phyloP scores from a whole-genome alignment of 1,284 basidiomycete genomes.

The Fereydounia khargensis region DNA sequence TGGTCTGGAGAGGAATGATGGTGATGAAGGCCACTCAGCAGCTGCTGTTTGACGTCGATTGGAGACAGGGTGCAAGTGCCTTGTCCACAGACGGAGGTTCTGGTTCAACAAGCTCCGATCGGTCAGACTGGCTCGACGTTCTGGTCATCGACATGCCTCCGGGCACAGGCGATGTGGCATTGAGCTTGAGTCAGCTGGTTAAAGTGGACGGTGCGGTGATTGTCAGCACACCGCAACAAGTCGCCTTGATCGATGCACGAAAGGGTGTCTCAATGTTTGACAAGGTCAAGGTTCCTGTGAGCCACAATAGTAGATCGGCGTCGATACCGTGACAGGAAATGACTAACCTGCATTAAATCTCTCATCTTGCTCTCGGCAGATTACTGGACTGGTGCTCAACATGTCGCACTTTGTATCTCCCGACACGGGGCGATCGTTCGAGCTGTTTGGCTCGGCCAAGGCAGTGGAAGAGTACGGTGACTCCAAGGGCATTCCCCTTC shows the following conservation, averaged over 20 bases:
- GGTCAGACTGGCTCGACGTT: conserved; percentile 69
- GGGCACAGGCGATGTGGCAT: conserved; percentile 91
- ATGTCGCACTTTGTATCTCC: conserved; percentile 86
- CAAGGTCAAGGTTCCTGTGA: conserved; percentile 82
- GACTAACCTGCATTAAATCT: no score
- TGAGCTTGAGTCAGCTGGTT: conserved; percentile 88
- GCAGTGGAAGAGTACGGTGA: conserved; percentile 69
- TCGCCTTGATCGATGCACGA: conserved; percentile 85
- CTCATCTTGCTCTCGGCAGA: conserved; percentile 61
- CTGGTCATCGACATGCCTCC: conserved; percentile 96
- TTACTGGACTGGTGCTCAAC: conserved; percentile 84
- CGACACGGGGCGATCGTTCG: conserved; percentile 69
- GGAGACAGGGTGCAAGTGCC: conserved; percentile 60
- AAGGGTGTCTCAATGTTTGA: conserved; percentile 92
- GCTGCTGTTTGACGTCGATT: conserved; percentile 93
- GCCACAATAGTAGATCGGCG: no score
- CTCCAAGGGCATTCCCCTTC: conserved; percentile 67
- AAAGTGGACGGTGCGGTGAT: conserved; percentile 49
- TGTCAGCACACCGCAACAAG: conserved; percentile 92
- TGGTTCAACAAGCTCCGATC: conserved; percentile 3
- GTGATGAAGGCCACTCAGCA: conserved; percentile 98
- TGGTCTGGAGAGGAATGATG: conserved; percentile 97
- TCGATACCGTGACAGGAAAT: no score
- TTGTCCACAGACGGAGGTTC: conserved; percentile 1
- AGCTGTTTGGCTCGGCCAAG: conserved; percentile 75